Evolutionary conservation across 768 basidiomycete species (phyloP), one percentile per base, ranked within the genome.

Genomic region (Lentinula edodes): DNA sequence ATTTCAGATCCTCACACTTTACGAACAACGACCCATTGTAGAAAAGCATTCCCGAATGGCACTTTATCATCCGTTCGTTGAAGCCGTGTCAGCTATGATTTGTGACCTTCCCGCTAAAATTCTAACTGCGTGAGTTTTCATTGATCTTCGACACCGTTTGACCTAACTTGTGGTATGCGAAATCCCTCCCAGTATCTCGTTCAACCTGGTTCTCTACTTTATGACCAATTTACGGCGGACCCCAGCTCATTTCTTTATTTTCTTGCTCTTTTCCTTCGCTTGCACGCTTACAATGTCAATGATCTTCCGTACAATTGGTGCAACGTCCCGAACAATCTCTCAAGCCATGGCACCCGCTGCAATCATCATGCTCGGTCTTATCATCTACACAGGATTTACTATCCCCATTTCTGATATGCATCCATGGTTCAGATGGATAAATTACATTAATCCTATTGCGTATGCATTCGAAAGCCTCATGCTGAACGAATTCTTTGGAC

Each of bases 401-500:
- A 76, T 72, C 51, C 72, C 75, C 63, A 56, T 56, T 34, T 20
- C 67, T 67, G 50, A 71, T 63, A 66, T 72, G 74, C 52, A 72
- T 68, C 35, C 58, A 5, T 66, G 65, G 66, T 68, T 68, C 60
- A 51, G 66, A 55, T 73, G 69, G 68, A 60, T 78, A 6, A 76
- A 70, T 70, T 81, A 77, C 60, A 64, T 82, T 48, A 74, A 81
- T 65, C 81, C 81, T 0, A 73, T 82, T 39, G 70, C 65, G 12
- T 59, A 59, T 67, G 75, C 72, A 1, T 81, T 82, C 68, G 76
- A 80, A 60, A 68, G 75, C 2, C 58, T 70, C 7, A 68, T 85
- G 73, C 70, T 76, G 51, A 85, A 84, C 70, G 84, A 85, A 66
- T 83, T 84, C 69, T 66, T 67, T 52, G 74, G 71, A 0, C 66